Evolutionary conservation across 2,329 filamentous ascomycete species (phyloP), one percentile per base, ranked within the genome.

Genomic region (Zymoseptoria passerinii): DNA sequence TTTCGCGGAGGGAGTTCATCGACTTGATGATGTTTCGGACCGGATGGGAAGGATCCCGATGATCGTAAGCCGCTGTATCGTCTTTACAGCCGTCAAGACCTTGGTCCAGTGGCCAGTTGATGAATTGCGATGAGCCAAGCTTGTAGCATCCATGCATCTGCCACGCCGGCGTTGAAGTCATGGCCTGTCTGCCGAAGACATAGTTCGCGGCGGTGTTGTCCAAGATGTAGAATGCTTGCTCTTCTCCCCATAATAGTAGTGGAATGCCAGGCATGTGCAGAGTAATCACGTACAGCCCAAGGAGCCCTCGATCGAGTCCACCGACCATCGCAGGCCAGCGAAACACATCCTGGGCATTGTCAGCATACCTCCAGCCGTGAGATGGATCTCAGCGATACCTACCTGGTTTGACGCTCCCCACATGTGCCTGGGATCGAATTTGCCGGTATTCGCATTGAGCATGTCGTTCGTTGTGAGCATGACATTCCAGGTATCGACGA

Each of bases 171-270:
- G 80, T 75, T 5, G 81, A 76, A 8, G 80, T 78, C 78, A 86
- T 84, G 1, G 83, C 73, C 66, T 83, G 81, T 61, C 83, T 78
- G 16, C 83, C 83, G 66, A 82, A 86, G 49, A 86, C 76, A 65
- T 86, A 86, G 64, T 86, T 85, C 56, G 74, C 72, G 8, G 83
- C 83, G 1, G 82, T 83, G 56, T 81, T 84, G 64, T 86, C 83
- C 28, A 85, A 70, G 1, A 84, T 72, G 63, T 85, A 85, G 58
- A 81, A 82, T 0, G 78, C 79, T 69, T 86, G 83, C 65, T 86
- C 83, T 66, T 86, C 83, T 7, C 83, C 83, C 79, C 81, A 86
- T 4, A 81, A 73, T 8, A 84, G 68, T 16, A 82, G 68, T 0
- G 83, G 80, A 28, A 83, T 81, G 5, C 82, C 82, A 2, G 82